Conservation (phyloP, 768 basidiomycete species). For the Lentinula raphanica region DNA sequence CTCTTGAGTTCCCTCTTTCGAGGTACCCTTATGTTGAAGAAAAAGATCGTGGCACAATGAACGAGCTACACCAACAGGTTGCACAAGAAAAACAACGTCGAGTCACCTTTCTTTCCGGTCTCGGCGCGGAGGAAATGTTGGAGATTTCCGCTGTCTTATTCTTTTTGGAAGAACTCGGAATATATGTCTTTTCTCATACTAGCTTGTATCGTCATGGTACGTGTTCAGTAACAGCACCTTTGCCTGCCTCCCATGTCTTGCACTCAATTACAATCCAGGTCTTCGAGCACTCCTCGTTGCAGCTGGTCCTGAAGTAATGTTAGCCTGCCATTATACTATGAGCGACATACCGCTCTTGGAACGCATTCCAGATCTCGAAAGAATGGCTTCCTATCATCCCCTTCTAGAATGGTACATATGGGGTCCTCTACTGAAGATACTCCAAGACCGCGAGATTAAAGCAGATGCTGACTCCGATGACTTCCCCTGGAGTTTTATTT, state of each 20-base stretch:
- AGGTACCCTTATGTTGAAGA: not conserved
- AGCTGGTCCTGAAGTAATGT: not conserved
- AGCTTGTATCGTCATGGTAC: too few relatives aligned
- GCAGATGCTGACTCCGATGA: not conserved
- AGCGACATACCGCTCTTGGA: not conserved
- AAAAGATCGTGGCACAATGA: too few relatives aligned
- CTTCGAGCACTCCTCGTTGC: not conserved
- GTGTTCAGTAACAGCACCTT: too few relatives aligned
- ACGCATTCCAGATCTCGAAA: not conserved
- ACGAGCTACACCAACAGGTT: not conserved
- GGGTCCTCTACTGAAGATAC: not conserved
- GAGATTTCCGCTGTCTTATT: not conserved
- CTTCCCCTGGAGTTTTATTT: not conserved
- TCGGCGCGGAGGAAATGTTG: not conserved
- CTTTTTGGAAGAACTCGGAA: not conserved
- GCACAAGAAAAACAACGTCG: not conserved
- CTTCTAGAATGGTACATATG: not conserved
- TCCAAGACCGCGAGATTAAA: not conserved
- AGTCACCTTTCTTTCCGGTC: not conserved
- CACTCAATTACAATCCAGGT: not conserved
- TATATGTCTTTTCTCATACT: too few relatives aligned
- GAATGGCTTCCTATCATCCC: not conserved
- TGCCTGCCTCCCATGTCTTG: too few relatives aligned
- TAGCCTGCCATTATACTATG: not conserved
- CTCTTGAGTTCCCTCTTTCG: not conserved